Conservation (phyloP, 192 early-diverging fungal species). For the Coemansia sp. region DNA sequence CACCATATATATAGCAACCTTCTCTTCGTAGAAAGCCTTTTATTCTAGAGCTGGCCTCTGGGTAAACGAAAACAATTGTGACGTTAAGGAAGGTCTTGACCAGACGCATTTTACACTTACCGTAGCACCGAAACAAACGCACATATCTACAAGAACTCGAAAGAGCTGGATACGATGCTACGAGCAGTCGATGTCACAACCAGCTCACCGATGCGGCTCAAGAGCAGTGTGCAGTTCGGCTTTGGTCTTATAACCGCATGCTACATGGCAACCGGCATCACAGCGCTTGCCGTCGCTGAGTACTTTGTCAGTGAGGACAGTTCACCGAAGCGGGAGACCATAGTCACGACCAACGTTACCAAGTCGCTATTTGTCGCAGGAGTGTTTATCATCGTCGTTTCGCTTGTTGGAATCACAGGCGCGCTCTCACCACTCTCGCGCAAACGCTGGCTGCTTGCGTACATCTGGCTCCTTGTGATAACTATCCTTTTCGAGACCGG, state of each 20-base stretch:
- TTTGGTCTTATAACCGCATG: slow-evolving; percentile 21
- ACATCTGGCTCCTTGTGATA: slow-evolving; percentile 15
- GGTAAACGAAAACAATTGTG: background rate
- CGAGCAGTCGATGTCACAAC: slow-evolving; percentile 9
- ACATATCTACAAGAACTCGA: too few relatives aligned
- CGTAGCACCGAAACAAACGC: too few relatives aligned
- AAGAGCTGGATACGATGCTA: background rate
- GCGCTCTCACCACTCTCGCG: slow-evolving; percentile 33
- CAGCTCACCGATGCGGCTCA: slow-evolving; percentile 26
- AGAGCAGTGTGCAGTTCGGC: slow-evolving; percentile 18
- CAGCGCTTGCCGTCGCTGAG: slow-evolving; percentile 19
- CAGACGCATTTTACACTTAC: background rate
- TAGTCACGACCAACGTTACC: slow-evolving; percentile 34
- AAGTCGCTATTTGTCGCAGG: slow-evolving; percentile 30
- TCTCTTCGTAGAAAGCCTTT: background rate
- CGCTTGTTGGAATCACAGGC: slow-evolving; percentile 23
- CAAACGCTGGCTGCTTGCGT: slow-evolving; percentile 31
- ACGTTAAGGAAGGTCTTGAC: background rate
- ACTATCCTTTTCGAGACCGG: slow-evolving; percentile 26
- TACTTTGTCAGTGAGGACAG: slow-evolving; percentile 27
- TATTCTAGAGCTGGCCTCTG: background rate
- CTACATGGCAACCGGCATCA: slow-evolving; percentile 35
- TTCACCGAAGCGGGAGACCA: slow-evolving; percentile 25
- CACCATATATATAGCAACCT: background rate
- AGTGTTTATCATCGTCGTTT: slow-evolving; percentile 18